Evolutionary conservation across 441 rosid genomes (phyloP).

Genomic region (Erodium moschatum): DNA sequence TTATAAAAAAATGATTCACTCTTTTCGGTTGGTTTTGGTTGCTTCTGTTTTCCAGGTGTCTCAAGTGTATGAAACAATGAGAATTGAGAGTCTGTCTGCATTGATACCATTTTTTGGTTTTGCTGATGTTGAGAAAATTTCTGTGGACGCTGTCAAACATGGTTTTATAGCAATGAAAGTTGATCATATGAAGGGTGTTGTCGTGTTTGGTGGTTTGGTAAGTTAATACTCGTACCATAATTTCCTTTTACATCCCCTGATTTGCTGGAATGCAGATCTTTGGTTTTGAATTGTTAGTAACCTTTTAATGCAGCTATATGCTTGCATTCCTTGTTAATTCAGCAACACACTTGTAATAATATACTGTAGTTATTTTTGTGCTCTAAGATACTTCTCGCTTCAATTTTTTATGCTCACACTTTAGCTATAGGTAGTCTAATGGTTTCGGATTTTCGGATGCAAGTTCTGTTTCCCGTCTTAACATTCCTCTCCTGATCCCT

Average conservation of each 20-base stretch:
- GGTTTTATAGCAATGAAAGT: slow-evolving; percentile 76
- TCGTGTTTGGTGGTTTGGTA: slow-evolving; percentile 63
- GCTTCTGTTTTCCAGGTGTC: slow-evolving; percentile 56
- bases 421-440: no score
- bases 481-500: no score
- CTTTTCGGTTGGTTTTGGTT: neutral
- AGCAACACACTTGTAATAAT: no score
- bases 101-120: slow-evolving; percentile 87
- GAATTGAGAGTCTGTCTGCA: slow-evolving; percentile 61
- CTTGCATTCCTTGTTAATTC: no score
- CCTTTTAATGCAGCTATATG: no score
- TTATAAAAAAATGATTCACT: neutral
- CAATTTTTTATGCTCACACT: no score
- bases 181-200: slow-evolving; percentile 71
- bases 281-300: no score
- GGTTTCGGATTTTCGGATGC: no score
- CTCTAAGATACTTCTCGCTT: no score
- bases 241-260: neutral
- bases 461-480: no score
- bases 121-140: slow-evolving; percentile 75
- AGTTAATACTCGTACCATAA: slow-evolving; percentile 15
- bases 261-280: no score
- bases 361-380: no score
- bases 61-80: slow-evolving; percentile 74
- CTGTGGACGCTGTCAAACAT: slow-evolving; percentile 83